Conservation (phyloP, 352 stramenopile species). For the Phytopythium chamaehyphon region DNA sequence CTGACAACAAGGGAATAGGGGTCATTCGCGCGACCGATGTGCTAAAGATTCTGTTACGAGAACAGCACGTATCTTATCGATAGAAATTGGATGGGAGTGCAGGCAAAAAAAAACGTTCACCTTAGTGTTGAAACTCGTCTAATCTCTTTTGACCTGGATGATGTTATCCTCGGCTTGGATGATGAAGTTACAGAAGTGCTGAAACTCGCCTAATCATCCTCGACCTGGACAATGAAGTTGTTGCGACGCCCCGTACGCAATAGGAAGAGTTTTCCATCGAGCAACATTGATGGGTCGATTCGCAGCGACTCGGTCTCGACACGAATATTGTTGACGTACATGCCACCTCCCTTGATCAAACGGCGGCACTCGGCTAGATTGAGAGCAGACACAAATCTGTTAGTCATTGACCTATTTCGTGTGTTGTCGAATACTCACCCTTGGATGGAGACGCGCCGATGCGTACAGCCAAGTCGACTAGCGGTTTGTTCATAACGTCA, state of each 20-base stretch:
- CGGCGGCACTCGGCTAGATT: slow-evolving; percentile 88
- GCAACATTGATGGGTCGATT: slow-evolving; percentile 35
- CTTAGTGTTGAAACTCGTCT: neutral
- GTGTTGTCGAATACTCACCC: slow-evolving; percentile 22
- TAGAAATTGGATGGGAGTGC: too few species aligned
- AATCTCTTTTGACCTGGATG: slow-evolving; percentile 36
- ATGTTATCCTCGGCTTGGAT: slow-evolving; percentile 52
- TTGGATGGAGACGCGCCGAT: slow-evolving; percentile 91
- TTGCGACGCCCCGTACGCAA: slow-evolving; percentile 73
- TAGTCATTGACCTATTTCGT: neutral
- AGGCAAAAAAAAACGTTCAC: slow-evolving; percentile 3
- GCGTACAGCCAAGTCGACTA: slow-evolving; percentile 91
- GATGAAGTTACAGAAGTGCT: too few species aligned
- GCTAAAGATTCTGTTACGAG: slow-evolving; percentile 41
- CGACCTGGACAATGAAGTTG: slow-evolving; percentile 73
- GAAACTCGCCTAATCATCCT: slow-evolving; percentile 10
- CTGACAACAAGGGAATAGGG: slow-evolving; percentile 18
- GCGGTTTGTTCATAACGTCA: slow-evolving; percentile 62
- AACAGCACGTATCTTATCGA: slow-evolving; percentile 32
- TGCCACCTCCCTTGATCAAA: slow-evolving; percentile 94
- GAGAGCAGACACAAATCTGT: neutral
- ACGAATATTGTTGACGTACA: slow-evolving; percentile 92
- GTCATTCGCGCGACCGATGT: slow-evolving; percentile 50
- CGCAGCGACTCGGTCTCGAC: slow-evolving; percentile 46
- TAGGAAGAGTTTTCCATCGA: slow-evolving; percentile 65